Base-by-base conservation (phyloP, 768 basidiomycete species). In the Hericium alpestre region DNA sequence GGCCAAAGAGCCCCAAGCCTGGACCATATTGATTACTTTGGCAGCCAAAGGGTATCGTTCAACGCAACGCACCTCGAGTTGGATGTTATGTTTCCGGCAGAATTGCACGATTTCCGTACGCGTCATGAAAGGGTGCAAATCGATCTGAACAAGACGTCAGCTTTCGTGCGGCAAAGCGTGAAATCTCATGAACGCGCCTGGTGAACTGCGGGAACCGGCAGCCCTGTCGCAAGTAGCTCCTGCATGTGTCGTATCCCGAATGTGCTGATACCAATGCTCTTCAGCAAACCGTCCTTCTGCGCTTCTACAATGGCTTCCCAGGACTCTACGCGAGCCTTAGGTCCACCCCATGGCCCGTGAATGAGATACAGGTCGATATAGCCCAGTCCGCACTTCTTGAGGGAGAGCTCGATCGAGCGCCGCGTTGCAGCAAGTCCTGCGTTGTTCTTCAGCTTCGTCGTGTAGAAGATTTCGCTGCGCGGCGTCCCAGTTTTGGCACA, bases 1-100 rank as follows among this genome's bases (percentile, higher is more conserved):
- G 16, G 81, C 86, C 6, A 90, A 76, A 4, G 86, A 84, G 9
- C 75, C 86, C 86, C 87, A 90, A 6, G 86, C 86, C 81, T 85
- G 15, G 0, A 15, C 39, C 4, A 27, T 13, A 39, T 11, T 16
- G 47, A 9, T n/a, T 49, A 37, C 16, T 38, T 37, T 41, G 8
- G 23, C 32, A 43, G 10, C 37, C 22, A 53, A 41, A 53, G 52
- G 9, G 32, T 32, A 32, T 32, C 32, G n/a, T 1, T 47, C 51
- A 4, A 50, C 53, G n/a, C 38, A 22, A 47, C 25, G 63, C 53
- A 82, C 86, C 74, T 87, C 80, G 10, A 89, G 73, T 10, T 77
- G 66, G 56, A 91, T 85, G 16, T 72, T 76, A 61, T 80, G 72
- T 58, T 79, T 66, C 54, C 72, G 73, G 67, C 82, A 85, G 64